These are phyloP conservation scores for Suillus sp. DNA, from an alignment of 768 basidiomycete species.

Conservation along the genomic window DNA sequence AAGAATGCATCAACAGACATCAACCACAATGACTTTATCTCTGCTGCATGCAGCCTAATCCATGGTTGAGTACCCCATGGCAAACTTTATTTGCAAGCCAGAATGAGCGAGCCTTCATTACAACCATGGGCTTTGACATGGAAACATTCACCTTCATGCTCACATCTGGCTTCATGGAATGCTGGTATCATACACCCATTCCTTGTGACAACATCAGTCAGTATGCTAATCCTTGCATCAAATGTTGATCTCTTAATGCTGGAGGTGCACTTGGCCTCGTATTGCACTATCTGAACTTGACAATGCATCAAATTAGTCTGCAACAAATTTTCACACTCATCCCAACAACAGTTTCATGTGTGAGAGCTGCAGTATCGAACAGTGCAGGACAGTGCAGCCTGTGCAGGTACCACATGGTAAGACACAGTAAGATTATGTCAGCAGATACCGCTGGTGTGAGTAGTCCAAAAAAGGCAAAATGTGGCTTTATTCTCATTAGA, in stretches of 20 bases:
- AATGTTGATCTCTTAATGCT: not conserved
- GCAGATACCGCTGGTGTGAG: not conserved
- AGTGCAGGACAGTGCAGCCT: no score
- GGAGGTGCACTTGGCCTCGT: no score
- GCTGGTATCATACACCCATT: no score
- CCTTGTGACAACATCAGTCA: no score
- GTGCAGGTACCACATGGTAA: not conserved
- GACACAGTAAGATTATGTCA: constrained; percentile 2
- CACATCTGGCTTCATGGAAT: not conserved
- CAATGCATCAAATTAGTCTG: constrained; percentile 39
- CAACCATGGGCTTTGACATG: not conserved
- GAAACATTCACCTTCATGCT: not conserved
- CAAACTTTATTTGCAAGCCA: not conserved
- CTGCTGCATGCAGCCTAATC: not conserved
- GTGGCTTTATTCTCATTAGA: not conserved
- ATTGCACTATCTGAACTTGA: not conserved
- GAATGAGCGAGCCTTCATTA: not conserved
- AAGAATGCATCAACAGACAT: not conserved
- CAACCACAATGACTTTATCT: not conserved
- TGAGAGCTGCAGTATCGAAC: no score
- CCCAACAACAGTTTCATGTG: constrained; percentile 25
- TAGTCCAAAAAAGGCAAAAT: not conserved
- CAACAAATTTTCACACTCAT: constrained; percentile 46
- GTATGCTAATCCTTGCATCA: not conserved
- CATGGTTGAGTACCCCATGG: not conserved